These are phyloP conservation scores for Fusarium sp. DNA, from an alignment of 2,329 filamentous ascomycete genomes.

Conservation along the genomic window DNA sequence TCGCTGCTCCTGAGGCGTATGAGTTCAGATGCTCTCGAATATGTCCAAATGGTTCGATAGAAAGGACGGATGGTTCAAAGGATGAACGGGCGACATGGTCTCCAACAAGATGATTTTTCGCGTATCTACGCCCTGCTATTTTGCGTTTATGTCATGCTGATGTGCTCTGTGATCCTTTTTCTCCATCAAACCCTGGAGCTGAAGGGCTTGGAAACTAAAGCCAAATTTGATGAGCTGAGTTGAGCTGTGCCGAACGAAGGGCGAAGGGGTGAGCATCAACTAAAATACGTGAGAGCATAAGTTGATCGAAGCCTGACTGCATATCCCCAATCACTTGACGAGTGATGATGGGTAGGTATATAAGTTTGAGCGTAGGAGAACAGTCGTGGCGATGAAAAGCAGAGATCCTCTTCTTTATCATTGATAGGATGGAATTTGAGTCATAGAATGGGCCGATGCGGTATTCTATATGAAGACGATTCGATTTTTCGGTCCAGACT, in stretches of 20 bases:
- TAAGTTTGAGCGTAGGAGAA: not conserved
- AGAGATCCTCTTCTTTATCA: not conserved
- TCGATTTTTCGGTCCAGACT: slow-evolving; percentile 41
- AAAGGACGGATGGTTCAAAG: slow-evolving; percentile 41
- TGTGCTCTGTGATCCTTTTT: not conserved
- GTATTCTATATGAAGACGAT: slow-evolving; percentile 26
- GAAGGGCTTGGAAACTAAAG: not conserved
- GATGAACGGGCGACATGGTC: slow-evolving; percentile 42
- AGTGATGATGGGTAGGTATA: not conserved
- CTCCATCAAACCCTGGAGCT: not conserved
- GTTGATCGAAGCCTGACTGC: not conserved
- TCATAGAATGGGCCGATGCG: slow-evolving; percentile 9
- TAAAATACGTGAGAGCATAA: not conserved
- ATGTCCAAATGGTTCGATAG: slow-evolving; percentile 40
- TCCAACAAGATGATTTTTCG: slow-evolving; percentile 45
- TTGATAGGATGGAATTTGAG: not conserved
- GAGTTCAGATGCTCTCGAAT: slow-evolving; percentile 39
- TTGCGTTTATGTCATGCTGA: not conserved
- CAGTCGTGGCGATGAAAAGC: not conserved
- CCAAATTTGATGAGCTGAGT: not conserved
- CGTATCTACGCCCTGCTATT: slow-evolving; percentile 13
- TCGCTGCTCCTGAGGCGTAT: slow-evolving; percentile 34
- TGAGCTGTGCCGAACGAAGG: not conserved
- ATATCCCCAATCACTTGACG: not conserved
- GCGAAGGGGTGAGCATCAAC: not conserved